Base-by-base conservation (phyloP, 2,329 filamentous ascomycete species). In the Phialophora macrospora region DNA sequence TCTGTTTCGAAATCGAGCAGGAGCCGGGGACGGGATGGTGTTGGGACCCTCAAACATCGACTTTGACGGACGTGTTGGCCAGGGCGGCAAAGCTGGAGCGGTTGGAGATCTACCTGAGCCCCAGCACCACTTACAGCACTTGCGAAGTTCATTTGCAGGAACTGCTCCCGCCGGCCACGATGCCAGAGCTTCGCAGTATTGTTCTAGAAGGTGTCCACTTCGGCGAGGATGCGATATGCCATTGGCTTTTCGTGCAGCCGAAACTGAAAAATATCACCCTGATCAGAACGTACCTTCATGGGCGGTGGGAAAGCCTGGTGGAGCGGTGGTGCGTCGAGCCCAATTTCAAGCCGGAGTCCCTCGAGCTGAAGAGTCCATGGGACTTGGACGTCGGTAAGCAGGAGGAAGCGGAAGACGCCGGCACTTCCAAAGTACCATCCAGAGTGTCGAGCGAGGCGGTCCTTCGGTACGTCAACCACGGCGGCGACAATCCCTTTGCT, bases 231-330 rank as follows among this genome's bases (percentile, higher is more conserved):
- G 46, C 62, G 26, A 62, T 66, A 12, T 59, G 44, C 22, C 11
- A 22, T 6, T 60, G 64, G 64, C 55, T 66, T 8, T 63, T 63
- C 46, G 55, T 60, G 12, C 64, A 66, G 24, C 64, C 64, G 7
- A 62, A 38, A 14, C 32, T 66, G 46, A 66, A 41, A 38, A 49
- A 55, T n/a, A 54, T 66, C 11, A 14, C 28, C 12, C 55, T 66
- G 44, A 56, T 30, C 17, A 51, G 51, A 46, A 34, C 59, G 3
- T 32, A 44, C 9, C 48, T 66, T 8, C n/a, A 32, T 12, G 64
- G 60, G 1, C 38, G 22, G n/a, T 63, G 64, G 64, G 44, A 48
- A 17, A 34, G 54, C 12, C 4, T 66, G 44, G 17, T 63, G 17
- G 17, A 63, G 14, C 30, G 7, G 28, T 63, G 52, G 60, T 63